phyloP scores from a whole-genome alignment of 1,284 basidiomycete genomes.

The Inonotus hispidus region DNA sequence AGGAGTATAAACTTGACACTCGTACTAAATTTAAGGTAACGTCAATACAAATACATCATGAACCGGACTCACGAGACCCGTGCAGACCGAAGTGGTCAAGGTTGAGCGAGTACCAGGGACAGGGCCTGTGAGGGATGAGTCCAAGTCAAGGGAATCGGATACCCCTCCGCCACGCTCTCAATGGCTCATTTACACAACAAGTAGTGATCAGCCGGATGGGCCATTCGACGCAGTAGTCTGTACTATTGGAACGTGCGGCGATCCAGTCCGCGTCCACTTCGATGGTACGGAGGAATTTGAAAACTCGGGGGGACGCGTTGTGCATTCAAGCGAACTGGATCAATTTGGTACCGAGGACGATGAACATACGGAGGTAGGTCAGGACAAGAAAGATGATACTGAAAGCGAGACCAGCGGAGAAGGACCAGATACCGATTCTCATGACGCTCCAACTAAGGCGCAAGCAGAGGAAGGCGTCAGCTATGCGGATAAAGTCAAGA shows the following conservation, averaged over 20 bases:
- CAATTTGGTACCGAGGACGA: slow-evolving; percentile 19
- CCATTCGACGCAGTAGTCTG: slow-evolving; percentile 56
- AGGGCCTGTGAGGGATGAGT: slow-evolving; percentile 24
- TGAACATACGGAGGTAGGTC: slow-evolving; percentile 19
- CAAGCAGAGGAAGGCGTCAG: slow-evolving; percentile 14
- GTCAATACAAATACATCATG: not conserved
- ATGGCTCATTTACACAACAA: slow-evolving; percentile 45
- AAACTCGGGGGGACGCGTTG: slow-evolving; percentile 16
- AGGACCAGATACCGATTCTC: not conserved
- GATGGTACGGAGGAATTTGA: slow-evolving; percentile 36
- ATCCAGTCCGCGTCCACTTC: slow-evolving; percentile 44
- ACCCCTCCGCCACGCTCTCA: slow-evolving; percentile 29
- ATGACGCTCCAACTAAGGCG: slow-evolving; percentile 17
- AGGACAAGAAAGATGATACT: not conserved
- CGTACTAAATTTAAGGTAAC: slow-evolving; percentile 44
- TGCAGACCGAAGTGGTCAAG: slow-evolving; percentile 23
- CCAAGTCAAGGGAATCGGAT: slow-evolving; percentile 10
- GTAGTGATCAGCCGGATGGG: slow-evolving; percentile 40
- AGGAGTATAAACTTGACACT: slow-evolving; percentile 45
- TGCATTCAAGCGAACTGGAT: slow-evolving; percentile 19
- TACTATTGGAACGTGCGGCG: slow-evolving; percentile 53
- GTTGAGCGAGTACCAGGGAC: slow-evolving; percentile 24
- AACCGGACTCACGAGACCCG: slow-evolving; percentile 21
- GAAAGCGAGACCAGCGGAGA: not conserved
- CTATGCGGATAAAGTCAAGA: slow-evolving; percentile 16